Evolutionary conservation across 2,329 filamentous ascomycete species (phyloP).

Genomic region (Ceratocystis eucalypticola): DNA sequence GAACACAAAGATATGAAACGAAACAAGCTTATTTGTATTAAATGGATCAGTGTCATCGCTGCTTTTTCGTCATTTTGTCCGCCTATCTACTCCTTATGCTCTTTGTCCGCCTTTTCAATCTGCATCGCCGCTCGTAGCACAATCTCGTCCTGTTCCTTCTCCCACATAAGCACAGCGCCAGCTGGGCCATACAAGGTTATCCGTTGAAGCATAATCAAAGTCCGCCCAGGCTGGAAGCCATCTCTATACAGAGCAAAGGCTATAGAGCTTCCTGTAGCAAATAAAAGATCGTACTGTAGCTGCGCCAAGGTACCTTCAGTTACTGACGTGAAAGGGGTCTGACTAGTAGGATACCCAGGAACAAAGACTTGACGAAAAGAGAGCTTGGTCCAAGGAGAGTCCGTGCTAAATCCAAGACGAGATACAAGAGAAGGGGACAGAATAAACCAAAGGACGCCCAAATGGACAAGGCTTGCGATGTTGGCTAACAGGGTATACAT

Average conservation of each 20-base stretch:
- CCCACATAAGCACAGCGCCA: constrained; percentile 15
- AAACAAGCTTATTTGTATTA: not conserved
- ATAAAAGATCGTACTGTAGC: constrained; percentile 23
- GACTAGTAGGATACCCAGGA: constrained; percentile 15
- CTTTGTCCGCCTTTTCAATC: constrained; percentile 15
- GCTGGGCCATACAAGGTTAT: constrained; percentile 16
- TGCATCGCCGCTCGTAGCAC: constrained; percentile 14
- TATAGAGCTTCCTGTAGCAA: constrained; percentile 16
- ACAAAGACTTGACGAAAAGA: constrained; percentile 19
- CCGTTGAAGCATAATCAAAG: constrained; percentile 8
- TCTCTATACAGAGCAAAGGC: constrained; percentile 10
- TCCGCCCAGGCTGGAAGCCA: not conserved
- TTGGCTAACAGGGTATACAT: constrained; percentile 19
- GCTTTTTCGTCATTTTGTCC: not conserved
- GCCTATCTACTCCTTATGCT: not conserved
- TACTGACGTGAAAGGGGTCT: constrained; percentile 12
- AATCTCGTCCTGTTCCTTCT: constrained; percentile 13
- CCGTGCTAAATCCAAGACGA: not conserved
- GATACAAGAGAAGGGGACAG: constrained; percentile 10
- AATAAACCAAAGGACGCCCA: constrained; percentile 16
- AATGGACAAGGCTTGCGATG: constrained; percentile 8
- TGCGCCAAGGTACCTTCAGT: constrained; percentile 18
- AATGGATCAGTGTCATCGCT: not conserved
- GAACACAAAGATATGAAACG: not conserved
- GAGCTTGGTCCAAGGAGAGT: constrained; percentile 11